Evolutionary conservation across 257 asterid genomes (phyloP).

Genomic region (Hygrophila difformis): DNA sequence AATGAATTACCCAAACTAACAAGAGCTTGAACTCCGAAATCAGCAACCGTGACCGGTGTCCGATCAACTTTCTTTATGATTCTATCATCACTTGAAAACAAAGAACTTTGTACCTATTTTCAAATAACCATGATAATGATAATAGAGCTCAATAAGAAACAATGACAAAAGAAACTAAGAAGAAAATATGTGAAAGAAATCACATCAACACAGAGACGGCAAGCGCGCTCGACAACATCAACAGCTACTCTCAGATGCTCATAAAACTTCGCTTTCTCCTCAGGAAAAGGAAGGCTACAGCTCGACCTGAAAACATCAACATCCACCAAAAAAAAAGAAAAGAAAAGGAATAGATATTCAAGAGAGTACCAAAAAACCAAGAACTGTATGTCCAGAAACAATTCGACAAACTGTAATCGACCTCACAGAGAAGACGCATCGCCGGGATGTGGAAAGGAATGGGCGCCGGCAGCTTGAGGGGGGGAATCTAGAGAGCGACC

Average conservation of each 20-base stretch:
- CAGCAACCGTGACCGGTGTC: constrained; percentile 93
- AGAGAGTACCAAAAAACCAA: constrained; percentile 25
- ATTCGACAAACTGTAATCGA: constrained; percentile 5
- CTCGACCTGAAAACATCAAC: constrained; percentile 45
- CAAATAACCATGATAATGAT: too few relatives aligned
- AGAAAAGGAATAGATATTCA: too few relatives aligned
- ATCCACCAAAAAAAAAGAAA: background rate
- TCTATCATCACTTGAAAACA: constrained; percentile 49
- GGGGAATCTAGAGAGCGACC: constrained; percentile 38
- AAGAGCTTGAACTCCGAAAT: constrained; percentile 96
- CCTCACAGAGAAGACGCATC: constrained; percentile 49
- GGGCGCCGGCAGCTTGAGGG: constrained; percentile 21
- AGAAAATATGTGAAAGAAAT: constrained; percentile 7
- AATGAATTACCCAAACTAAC: constrained; percentile 67
- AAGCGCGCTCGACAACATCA: constrained; percentile 79
- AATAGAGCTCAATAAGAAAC: constrained; percentile 4
- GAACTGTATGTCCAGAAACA: constrained; percentile 11
- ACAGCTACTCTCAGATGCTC: constrained; percentile 74
- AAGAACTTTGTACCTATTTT: constrained; percentile 67
- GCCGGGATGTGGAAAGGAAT: constrained; percentile 33
- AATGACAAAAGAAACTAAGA: background rate
- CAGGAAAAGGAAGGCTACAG: constrained; percentile 45
- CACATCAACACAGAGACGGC: constrained; percentile 85
- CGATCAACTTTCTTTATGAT: constrained; percentile 63
- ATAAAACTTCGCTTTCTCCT: constrained; percentile 49